These are phyloP conservation scores for Crithidia expoeki DNA, from an alignment of 208 protist species.

Conservation along the genomic window DNA sequence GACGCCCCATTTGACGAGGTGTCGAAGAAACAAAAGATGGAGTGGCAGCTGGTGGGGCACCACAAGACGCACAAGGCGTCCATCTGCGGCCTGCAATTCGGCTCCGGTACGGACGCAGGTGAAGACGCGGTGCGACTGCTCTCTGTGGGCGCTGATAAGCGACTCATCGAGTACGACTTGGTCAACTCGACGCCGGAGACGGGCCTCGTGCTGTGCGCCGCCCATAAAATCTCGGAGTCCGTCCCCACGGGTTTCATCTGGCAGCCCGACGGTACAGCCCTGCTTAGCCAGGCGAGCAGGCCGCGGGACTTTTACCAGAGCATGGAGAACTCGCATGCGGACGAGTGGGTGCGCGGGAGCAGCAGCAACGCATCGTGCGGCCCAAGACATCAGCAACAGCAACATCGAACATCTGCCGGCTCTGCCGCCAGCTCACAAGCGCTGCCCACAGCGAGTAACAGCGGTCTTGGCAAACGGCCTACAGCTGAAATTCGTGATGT, in stretches of 20 bases:
- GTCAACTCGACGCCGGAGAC: slow-evolving; percentile 80
- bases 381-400: not conserved
- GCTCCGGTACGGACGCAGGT: slow-evolving; percentile 38
- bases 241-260: slow-evolving; percentile 92
- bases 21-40: slow-evolving; percentile 35
- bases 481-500: slow-evolving; percentile 48
- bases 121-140: slow-evolving; percentile 74
- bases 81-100: slow-evolving; percentile 92
- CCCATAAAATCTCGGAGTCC: slow-evolving; percentile 89
- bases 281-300: slow-evolving; percentile 51
- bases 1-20: not conserved
- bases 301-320: slow-evolving; percentile 40
- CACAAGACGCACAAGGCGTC: slow-evolving; percentile 90
- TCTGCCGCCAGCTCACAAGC: not conserved
- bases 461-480: not conserved
- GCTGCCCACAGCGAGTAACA: not conserved
- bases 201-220: slow-evolving; percentile 82
- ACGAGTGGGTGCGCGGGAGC: not conserved
- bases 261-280: slow-evolving; percentile 35
- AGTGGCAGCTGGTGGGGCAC: slow-evolving; percentile 93
- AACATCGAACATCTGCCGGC: no score
- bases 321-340: slow-evolving; percentile 2
- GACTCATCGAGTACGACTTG: slow-evolving; percentile 95
- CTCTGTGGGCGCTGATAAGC: slow-evolving; percentile 93
- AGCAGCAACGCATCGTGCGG: not conserved